Percentiles rank a stretch among this genome's conserved stretches.
Conservation (phyloP, 441 rosid species). For the Populus trichocarpa region DNA sequence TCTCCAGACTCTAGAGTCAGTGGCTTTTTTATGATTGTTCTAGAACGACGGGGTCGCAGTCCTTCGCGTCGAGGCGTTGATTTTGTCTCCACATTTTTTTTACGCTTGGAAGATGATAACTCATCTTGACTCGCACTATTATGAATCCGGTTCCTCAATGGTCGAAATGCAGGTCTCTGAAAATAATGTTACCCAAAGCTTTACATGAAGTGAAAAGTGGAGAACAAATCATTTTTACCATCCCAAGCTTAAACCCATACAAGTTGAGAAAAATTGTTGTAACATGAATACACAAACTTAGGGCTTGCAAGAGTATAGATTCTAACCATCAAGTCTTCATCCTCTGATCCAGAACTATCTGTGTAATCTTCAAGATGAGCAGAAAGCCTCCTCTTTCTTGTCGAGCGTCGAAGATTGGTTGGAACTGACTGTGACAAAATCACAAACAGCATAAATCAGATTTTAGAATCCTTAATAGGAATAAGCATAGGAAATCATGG, state of each 20-base stretch:
- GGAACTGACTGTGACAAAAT: conserved; percentile 52
- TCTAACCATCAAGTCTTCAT: conserved; percentile 90
- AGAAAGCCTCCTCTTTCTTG: conserved; percentile 83
- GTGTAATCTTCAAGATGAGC: conserved; percentile 83
- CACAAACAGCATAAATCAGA: conserved; percentile 19
- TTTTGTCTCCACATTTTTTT: conserved; percentile 47
- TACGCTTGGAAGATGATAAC: conserved; percentile 53
- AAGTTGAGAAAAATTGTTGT: not conserved
- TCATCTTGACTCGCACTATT: conserved; percentile 60
- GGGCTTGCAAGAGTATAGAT: conserved; percentile 19
- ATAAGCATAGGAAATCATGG: not conserved
- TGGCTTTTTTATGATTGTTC: conserved; percentile 45
- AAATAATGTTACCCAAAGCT: conserved; percentile 28
- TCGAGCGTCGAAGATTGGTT: conserved; percentile 91
- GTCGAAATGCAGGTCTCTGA: conserved; percentile 68
- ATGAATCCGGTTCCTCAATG: conserved; percentile 50
- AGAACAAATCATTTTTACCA: conserved; percentile 1
- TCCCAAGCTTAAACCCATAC: not conserved
- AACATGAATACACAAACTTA: conserved; percentile 10
- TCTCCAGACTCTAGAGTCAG: conserved; percentile 58
- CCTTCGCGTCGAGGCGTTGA: conserved; percentile 95
- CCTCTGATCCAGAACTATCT: conserved; percentile 94
- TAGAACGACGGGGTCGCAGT: conserved; percentile 88
- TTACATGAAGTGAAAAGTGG: conserved; percentile 19
- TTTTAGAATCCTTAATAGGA: conserved; percentile 14